Evolutionary conservation across 2,329 filamentous ascomycete genomes (phyloP), one percentile per base, ranked within the genome.

Genomic region (Colletotrichum sp.): DNA sequence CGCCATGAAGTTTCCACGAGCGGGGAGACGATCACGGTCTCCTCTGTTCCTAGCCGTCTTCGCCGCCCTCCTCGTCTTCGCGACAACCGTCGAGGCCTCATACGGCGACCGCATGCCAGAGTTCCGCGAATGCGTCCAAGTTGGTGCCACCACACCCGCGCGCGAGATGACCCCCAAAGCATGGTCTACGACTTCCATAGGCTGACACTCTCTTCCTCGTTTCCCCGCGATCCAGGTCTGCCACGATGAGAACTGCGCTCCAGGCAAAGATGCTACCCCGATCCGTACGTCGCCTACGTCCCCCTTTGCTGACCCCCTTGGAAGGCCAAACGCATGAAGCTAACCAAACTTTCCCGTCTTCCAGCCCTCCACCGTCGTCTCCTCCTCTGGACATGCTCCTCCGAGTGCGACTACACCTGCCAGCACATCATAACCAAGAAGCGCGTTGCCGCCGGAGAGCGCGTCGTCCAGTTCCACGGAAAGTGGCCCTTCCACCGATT

Each of bases 401-500:
- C 94, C 82, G 96, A 99, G 90, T 99, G 97, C 92, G 96, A 99
- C 88, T 98, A 99, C 88, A 94, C 95, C 77, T 99, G 97, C 89
- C 97, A 99, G 85, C 96, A 98, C 89, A 94, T 98, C 83, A 90
- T 98, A 76, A 99, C 97, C 72, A 86, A 91, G 80, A 86, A 87
- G 74, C 95, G 96, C 78, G 86, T 96, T 78, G 87, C 91, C 30
- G 88, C 90, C 77, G 90, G 92, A 76, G 91, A 92, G 34, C 90
- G 93, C 13, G 85, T 98, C 66, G 93, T 96, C 72, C 97, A 99
- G 86, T 99, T 96, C 88, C 96, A 99, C 87, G 97, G 97, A 36
- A 99, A 99, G 90, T 99, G 97, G 97, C 97, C 97, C 52, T 99
- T 99, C 87, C 89, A 93, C 84, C 94, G 97, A 79, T 90, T 98